Evolutionary conservation across 2,329 filamentous ascomycete species (phyloP).

Genomic region (Beauveria rudraprayagi): DNA sequence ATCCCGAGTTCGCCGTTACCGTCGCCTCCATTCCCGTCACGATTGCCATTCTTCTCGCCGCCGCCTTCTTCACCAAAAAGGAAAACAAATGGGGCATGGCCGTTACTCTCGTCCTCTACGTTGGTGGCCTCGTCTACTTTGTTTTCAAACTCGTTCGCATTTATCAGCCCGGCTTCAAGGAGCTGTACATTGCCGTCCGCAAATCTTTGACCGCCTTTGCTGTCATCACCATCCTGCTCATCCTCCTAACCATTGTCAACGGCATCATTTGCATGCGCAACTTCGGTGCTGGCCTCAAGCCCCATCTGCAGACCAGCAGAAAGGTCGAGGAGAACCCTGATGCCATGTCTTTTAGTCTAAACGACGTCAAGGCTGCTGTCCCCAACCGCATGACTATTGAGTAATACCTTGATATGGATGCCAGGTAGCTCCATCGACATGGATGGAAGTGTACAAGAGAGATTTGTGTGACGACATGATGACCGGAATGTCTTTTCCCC

Average conservation of each 20-base stretch:
- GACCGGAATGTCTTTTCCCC: slow-evolving; percentile 8
- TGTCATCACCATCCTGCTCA: slow-evolving; percentile 81
- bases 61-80: slow-evolving; percentile 74
- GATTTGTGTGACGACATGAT: slow-evolving; percentile 3
- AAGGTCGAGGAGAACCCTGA: slow-evolving; percentile 47
- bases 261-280: slow-evolving; percentile 83
- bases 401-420: slow-evolving; percentile 23
- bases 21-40: slow-evolving; percentile 86
- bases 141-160: slow-evolving; percentile 97
- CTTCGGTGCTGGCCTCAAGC: slow-evolving; percentile 83
- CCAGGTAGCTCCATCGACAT: background rate
- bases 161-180: slow-evolving; percentile 57
- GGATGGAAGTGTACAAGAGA: slow-evolving; percentile 9
- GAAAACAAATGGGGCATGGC: slow-evolving; percentile 77
- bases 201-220: slow-evolving; percentile 89
- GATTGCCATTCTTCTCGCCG: slow-evolving; percentile 76
- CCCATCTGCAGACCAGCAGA: slow-evolving; percentile 57
- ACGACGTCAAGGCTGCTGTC: slow-evolving; percentile 48
- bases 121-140: slow-evolving; percentile 88
- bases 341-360: slow-evolving; percentile 45
- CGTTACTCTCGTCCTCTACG: slow-evolving; percentile 72
- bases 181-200: slow-evolving; percentile 67
- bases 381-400: slow-evolving; percentile 56
- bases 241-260: slow-evolving; percentile 81
- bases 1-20: slow-evolving; percentile 77